Conservation (phyloP, 2,329 filamentous ascomycete genomes). For the Clonostachys solani region DNA sequence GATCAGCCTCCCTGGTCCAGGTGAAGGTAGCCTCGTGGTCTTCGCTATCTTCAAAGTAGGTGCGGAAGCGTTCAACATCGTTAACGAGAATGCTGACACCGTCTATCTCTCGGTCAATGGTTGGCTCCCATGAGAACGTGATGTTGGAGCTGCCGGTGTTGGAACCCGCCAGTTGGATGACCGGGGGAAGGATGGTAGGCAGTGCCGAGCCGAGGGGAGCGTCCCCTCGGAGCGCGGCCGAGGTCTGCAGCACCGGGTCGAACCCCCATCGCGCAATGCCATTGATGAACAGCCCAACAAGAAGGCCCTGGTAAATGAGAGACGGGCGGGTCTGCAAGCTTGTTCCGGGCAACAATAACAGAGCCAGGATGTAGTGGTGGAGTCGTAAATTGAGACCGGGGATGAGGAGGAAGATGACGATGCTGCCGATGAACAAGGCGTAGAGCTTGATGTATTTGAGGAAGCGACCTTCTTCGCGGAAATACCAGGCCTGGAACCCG, state of each 20-base stretch:
- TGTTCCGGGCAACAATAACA: slow-evolving; percentile 84
- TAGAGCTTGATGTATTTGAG: slow-evolving; percentile 77
- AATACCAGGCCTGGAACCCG: slow-evolving; percentile 75
- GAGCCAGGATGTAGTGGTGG: slow-evolving; percentile 89
- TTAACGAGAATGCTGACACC: slow-evolving; percentile 80
- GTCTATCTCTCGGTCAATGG: slow-evolving; percentile 51
- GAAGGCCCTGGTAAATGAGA: slow-evolving; percentile 81
- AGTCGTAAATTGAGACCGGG: slow-evolving; percentile 81
- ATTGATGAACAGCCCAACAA: slow-evolving; percentile 90
- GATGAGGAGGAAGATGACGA: slow-evolving; percentile 67
- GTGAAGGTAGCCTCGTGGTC: slow-evolving; percentile 41
- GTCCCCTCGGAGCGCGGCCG: slow-evolving; percentile 65
- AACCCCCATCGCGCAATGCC: slow-evolving; percentile 94
- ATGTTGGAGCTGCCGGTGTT: slow-evolving; percentile 55
- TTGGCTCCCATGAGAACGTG: slow-evolving; percentile 50
- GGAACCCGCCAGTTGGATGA: slow-evolving; percentile 29
- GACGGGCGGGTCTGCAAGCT: slow-evolving; percentile 82
- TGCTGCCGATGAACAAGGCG: slow-evolving; percentile 57
- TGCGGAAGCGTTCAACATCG: slow-evolving; percentile 77
- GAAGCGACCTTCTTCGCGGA: slow-evolving; percentile 80
- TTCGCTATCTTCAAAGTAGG: slow-evolving; percentile 59
- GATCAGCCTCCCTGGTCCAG: slow-evolving; percentile 48
- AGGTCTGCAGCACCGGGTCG: slow-evolving; percentile 81
- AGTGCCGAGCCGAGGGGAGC: slow-evolving; percentile 59
- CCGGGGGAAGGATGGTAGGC: slow-evolving; percentile 43